Base-by-base conservation (phyloP, 2,329 filamentous ascomycete genomes). In the Arachnopeziza araneosa region DNA sequence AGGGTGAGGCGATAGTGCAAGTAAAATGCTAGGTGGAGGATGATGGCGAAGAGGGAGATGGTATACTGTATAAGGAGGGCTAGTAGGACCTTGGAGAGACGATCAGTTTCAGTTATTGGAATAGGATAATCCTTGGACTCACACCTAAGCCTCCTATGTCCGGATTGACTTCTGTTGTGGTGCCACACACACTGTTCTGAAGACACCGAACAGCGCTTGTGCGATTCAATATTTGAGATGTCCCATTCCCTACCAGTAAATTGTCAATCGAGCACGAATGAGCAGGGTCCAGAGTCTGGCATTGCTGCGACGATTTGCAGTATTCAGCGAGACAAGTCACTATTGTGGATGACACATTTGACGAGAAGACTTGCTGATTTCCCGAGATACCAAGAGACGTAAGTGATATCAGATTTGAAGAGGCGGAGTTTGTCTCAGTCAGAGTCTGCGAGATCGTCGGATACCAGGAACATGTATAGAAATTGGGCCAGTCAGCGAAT, bases 401-500 rank as follows among this genome's bases (percentile, higher is more conserved):
- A 14, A 44, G 36, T 4, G 12, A 44, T 3, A 3, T 44, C 12
- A 44, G 5, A 6, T 44, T 14, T 44, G 36, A 6, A 5, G 36
- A 3, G 3, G 36, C 17, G 7, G 36, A 44, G 36, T 7, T 44
- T 44, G 36, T 44, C 6, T 3, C 17, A 7, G 50, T 24, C 24
- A 24, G 21, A 17, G 8, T 48, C 24, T 24, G 14, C 24, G 50
- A 50, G 21, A 60, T 32, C 2, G 30, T 30, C 17, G 54, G 55
- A 53, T 58, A 61, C 59, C 59, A 61, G 19, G 61, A 63, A 23
- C 61, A 63, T 14, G 58, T 48, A 22, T 63, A 60, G n/a, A 63
- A 63, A 24, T 62, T 62, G 17, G 56, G 24, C 60, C 60, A 62
- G 12, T 48, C 55, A 10, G 54, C 12, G 12, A 51, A 32, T 59